Evolutionary conservation across 768 basidiomycete species (phyloP).

Genomic region (Leccinum imitatum): DNA sequence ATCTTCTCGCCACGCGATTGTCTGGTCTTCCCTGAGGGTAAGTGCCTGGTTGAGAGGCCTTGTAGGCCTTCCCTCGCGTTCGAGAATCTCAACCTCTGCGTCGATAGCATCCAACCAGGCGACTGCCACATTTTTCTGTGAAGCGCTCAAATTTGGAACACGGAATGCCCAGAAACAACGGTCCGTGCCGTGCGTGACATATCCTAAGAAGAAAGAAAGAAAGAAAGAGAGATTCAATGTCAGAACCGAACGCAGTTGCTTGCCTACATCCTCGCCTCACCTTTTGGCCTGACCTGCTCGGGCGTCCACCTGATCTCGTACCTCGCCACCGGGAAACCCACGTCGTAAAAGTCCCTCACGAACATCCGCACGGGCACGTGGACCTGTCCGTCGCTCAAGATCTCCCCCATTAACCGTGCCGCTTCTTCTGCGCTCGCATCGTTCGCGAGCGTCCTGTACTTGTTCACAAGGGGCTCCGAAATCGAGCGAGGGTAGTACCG

Average conservation of each 20-base stretch:
- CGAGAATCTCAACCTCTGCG: slow-evolving; percentile 42
- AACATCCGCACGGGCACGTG: slow-evolving; percentile 66
- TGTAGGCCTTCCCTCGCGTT: slow-evolving; percentile 33
- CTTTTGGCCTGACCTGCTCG: slow-evolving; percentile 52
- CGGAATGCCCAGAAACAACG: slow-evolving; percentile 61
- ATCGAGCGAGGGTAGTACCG: slow-evolving; percentile 58
- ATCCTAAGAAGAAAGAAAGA: slow-evolving; percentile 40
- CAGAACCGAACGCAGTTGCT: not conserved
- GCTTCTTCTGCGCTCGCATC: slow-evolving; percentile 44
- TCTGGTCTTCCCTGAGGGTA: slow-evolving; percentile 49
- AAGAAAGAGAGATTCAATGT: not conserved
- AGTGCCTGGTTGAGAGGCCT: slow-evolving; percentile 43
- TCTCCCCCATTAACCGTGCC: slow-evolving; percentile 52
- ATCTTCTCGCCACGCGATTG: slow-evolving; percentile 57
- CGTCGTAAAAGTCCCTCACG: slow-evolving; percentile 53
- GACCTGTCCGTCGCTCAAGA: slow-evolving; percentile 62
- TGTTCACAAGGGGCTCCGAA: slow-evolving; percentile 43
- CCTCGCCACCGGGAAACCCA: slow-evolving; percentile 62
- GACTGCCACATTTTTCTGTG: slow-evolving; percentile 49
- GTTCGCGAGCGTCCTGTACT: slow-evolving; percentile 43
- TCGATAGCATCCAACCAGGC: slow-evolving; percentile 56
- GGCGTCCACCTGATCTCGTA: slow-evolving; percentile 74
- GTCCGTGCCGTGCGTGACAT: slow-evolving; percentile 72
- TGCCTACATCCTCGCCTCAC: slow-evolving; percentile 29
- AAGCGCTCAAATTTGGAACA: slow-evolving; percentile 42